phyloP scores from a whole-genome alignment of 1,139 yeast species.

The Meyerozyma smithsonii region DNA sequence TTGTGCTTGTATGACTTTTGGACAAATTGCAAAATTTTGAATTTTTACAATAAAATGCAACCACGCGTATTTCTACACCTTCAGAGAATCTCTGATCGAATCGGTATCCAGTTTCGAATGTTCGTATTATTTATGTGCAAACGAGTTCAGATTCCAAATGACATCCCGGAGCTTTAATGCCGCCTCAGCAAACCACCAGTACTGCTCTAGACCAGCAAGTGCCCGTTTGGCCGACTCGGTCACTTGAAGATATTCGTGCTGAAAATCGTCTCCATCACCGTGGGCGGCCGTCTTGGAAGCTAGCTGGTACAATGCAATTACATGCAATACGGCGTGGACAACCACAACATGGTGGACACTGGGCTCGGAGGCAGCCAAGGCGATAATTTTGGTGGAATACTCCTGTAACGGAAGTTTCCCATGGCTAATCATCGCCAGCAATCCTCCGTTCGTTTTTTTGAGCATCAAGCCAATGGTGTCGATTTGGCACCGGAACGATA shows the following conservation, averaged over 20 bases:
- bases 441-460: neutral
- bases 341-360: constrained; percentile 17
- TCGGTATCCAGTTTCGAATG: too few relatives aligned
- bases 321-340: constrained; percentile 22
- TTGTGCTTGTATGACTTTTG: too few relatives aligned
- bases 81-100: too few relatives aligned
- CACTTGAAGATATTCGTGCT: constrained; percentile 1
- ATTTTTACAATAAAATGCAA: neutral
- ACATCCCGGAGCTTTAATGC: neutral
- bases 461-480: constrained; percentile 12
- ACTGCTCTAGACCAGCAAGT: constrained; percentile 11
- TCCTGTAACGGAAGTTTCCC: constrained; percentile 6
- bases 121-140: too few relatives aligned
- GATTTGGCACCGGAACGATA: constrained; percentile 20
- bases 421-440: constrained; percentile 13
- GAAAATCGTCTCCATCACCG: neutral
- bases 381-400: constrained; percentile 8
- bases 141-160: neutral
- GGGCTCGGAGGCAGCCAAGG: constrained; percentile 6
- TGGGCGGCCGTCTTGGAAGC: constrained; percentile 13
- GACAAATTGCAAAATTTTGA: neutral
- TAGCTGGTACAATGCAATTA: constrained; percentile 18
- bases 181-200: constrained; percentile 18
- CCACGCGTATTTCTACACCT: too few relatives aligned
- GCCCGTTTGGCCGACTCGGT: constrained; percentile 1